Evolutionary conservation across 1,284 basidiomycete genomes (phyloP).

Genomic region (Sporisorium exsertum): DNA sequence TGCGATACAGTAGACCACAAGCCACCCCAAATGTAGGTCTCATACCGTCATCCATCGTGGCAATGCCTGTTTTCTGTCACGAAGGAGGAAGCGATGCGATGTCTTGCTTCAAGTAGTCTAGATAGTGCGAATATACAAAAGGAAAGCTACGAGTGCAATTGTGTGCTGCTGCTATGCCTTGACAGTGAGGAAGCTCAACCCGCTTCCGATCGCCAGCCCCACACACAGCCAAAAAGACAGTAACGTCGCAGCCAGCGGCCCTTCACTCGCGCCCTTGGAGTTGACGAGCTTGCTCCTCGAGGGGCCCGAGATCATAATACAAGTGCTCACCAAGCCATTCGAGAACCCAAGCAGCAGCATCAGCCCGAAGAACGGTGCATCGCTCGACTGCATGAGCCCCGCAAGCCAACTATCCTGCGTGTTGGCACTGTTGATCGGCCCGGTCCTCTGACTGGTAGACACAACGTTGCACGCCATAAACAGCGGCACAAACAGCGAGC

Average conservation of each 20-base stretch:
- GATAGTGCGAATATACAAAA: neutral
- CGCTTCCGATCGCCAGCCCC: slow-evolving; percentile 58
- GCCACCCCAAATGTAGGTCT: neutral
- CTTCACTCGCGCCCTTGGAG: slow-evolving; percentile 41
- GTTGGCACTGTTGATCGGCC: slow-evolving; percentile 16
- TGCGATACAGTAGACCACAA: no score
- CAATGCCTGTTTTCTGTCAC: no score
- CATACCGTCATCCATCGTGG: neutral
- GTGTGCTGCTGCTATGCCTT: slow-evolving; percentile 14
- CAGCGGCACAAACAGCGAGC: slow-evolving; percentile 55
- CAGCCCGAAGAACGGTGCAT: slow-evolving; percentile 55
- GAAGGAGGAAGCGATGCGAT: neutral
- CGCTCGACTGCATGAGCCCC: slow-evolving; percentile 40
- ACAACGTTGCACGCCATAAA: slow-evolving; percentile 59
- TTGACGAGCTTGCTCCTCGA: slow-evolving; percentile 36
- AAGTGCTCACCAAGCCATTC: slow-evolving; percentile 60
- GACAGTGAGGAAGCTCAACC: slow-evolving; percentile 53
- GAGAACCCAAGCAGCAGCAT: slow-evolving; percentile 56
- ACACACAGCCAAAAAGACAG: slow-evolving; percentile 63
- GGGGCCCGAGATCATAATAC: slow-evolving; percentile 58
- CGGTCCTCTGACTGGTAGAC: slow-evolving; percentile 34
- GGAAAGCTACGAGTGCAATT: neutral
- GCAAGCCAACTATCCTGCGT: slow-evolving; percentile 15
- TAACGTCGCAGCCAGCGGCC: slow-evolving; percentile 52
- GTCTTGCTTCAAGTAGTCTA: neutral